Evolutionary conservation across 345 rosid species (phyloP), one percentile per base, ranked within the genome.

Genomic region (Melastoma malabathricum): DNA sequence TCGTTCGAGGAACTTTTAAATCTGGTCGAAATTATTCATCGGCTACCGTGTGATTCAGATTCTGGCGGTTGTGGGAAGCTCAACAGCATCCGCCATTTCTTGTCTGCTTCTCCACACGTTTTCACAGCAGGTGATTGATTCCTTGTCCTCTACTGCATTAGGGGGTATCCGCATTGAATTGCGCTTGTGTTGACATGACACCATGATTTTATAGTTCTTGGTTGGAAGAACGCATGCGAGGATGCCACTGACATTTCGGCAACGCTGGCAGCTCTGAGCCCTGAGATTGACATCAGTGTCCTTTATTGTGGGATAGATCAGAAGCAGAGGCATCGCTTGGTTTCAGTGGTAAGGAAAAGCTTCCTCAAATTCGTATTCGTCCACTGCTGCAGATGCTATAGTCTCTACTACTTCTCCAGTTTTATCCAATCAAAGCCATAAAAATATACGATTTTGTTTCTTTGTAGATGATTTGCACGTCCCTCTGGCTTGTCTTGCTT

Each of bases 221-320:
- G 98, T 59, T 92, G 98, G 98, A 88, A 84, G 74, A 87, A 77
- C 59, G 81, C 98, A 46, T 78, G 93, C 31, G 98, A 92, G 71
- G 75, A 63, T 62, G 82, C 75, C 44, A 76, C 77, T 49, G 90
- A 92, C 71, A 87, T 92, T 69, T 74, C 72, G 58, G 95, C 86
- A 56, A 92, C 98, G 31, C 65, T 92, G 66, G 73, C 84, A 43
- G 82, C 88, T 50, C 68, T 92, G 44, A 70, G 61, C 62, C 76
- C 88, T 4, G 93, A 84, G 71, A 81, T 87, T 58, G 97, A 92
- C 74, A 71, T 92, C 62, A 76, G 94, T 43, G 69, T 70, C 65
- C 81, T 87, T 48, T 92, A 82, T 67, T 83, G 81, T 58, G 95
- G 94, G 59, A 64, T 79, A 50, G 88, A 79, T 67, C 86, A 82